Conservation (phyloP, 2,329 filamentous ascomycete genomes). For the Pseudogymnoascus sp. region DNA sequence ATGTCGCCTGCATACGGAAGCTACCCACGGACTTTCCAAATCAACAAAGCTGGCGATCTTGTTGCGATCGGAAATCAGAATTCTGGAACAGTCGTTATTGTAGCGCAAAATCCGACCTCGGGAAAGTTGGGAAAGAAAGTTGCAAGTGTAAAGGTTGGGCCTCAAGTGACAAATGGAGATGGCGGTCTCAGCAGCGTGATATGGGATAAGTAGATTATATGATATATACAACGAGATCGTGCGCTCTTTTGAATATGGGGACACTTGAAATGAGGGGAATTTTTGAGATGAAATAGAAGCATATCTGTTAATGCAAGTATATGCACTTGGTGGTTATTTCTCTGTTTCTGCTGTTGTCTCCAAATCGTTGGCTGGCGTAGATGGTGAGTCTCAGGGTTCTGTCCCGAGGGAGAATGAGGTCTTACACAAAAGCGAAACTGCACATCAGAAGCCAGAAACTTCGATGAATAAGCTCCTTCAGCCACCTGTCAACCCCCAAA, state of each 20-base stretch:
- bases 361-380: too few species aligned
- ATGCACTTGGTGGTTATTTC: too few species aligned
- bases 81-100: conserved; percentile 33
- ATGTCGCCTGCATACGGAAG: conserved; percentile 36
- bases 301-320: too few species aligned
- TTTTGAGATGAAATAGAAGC: not conserved
- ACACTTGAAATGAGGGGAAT: not conserved
- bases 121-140: conserved; percentile 32
- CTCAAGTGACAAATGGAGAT: not conserved
- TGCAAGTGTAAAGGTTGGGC: conserved; percentile 13
- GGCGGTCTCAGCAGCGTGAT: not conserved
- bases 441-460: too few species aligned
- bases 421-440: too few species aligned
- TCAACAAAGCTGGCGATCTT: conserved; percentile 37
- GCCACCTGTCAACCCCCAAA: too few species aligned
- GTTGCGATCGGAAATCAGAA: conserved; percentile 38
- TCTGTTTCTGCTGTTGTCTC: too few species aligned
- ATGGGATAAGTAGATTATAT: not conserved
- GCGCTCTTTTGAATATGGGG: not conserved
- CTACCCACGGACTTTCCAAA: conserved; percentile 38
- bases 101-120: conserved; percentile 31
- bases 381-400: too few species aligned
- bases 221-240: not conserved
- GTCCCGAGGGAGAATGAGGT: too few species aligned
- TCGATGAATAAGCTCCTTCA: too few species aligned